These are phyloP conservation scores for Pseudofabraea citricarpa DNA, from an alignment of 2,329 filamentous ascomycete species.

Conservation along the genomic window DNA sequence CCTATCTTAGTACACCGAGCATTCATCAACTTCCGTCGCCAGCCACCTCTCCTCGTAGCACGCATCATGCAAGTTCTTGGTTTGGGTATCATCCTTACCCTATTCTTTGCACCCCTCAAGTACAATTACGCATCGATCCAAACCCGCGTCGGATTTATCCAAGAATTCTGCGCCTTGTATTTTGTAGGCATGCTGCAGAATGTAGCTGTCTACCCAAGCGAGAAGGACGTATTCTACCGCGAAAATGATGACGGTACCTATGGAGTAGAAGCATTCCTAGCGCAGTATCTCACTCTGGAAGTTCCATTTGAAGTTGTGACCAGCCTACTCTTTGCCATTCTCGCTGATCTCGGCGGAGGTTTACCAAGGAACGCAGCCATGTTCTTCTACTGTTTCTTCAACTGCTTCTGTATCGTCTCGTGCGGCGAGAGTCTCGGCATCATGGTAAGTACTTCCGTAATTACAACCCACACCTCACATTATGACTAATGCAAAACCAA, in stretches of 20 bases:
- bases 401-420: conserved; percentile 67
- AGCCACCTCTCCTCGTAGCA: conserved; percentile 59
- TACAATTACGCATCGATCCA: conserved; percentile 67
- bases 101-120: conserved; percentile 69
- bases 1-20: conserved; percentile 65
- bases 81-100: conserved; percentile 55
- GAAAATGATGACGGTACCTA: conserved; percentile 73
- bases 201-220: conserved; percentile 66
- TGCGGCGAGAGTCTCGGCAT: conserved; percentile 75
- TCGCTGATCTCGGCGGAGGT: conserved; percentile 60
- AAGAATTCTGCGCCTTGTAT: conserved; percentile 67
- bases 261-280: conserved; percentile 64
- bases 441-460: conserved; percentile 41
- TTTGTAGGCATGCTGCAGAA: conserved; percentile 79
- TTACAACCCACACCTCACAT: too few species aligned
- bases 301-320: conserved; percentile 66
- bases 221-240: conserved; percentile 72
- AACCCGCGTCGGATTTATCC: conserved; percentile 68
- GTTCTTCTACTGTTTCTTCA: conserved; percentile 64
- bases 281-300: conserved; percentile 66
- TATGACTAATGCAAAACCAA: too few species aligned
- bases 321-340: conserved; percentile 59
- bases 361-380: conserved; percentile 57
- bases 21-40: conserved; percentile 63
- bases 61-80: conserved; percentile 64